Conservation (phyloP, 2,329 filamentous ascomycete genomes). For the Fusarium sp. region DNA sequence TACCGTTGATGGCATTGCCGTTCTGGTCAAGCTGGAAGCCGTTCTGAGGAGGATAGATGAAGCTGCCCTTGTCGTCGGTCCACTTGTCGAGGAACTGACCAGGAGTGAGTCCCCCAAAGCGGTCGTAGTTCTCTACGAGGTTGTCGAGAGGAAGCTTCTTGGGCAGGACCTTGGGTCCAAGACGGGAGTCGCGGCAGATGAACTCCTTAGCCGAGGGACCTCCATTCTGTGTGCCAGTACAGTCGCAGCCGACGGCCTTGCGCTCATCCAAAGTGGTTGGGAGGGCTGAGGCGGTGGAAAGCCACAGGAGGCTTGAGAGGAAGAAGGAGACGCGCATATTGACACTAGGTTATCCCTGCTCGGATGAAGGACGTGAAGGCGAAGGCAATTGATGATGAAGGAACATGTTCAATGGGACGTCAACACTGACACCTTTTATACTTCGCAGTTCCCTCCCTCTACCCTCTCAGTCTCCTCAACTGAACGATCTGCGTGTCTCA, state of each 20-base stretch:
- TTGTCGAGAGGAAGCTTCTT: slow-evolving; percentile 50
- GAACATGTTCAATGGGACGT: fast-evolving
- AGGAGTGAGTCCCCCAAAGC: slow-evolving; percentile 55
- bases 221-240: slow-evolving; percentile 37
- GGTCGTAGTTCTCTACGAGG: slow-evolving; percentile 49
- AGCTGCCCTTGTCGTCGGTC: slow-evolving; percentile 45
- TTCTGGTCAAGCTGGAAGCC: slow-evolving; percentile 56
- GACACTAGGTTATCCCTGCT: background rate
- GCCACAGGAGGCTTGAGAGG: slow-evolving; percentile 26
- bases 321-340: slow-evolving; percentile 33
- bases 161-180: slow-evolving; percentile 52
- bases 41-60: slow-evolving; percentile 54
- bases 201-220: slow-evolving; percentile 35
- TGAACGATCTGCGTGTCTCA: slow-evolving; percentile 11
- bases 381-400: background rate
- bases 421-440: background rate
- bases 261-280: slow-evolving; percentile 7
- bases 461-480: background rate
- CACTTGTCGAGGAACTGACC: slow-evolving; percentile 54
- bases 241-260: slow-evolving; percentile 33
- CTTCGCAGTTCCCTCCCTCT: background rate
- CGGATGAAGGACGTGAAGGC: too few relatives aligned
- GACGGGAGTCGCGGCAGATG: slow-evolving; percentile 52
- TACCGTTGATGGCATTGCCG: slow-evolving; percentile 54
- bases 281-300: slow-evolving; percentile 29